Evolutionary conservation across 2,329 filamentous ascomycete genomes (phyloP).

Genomic region (Pseudogymnoascus sp.): DNA sequence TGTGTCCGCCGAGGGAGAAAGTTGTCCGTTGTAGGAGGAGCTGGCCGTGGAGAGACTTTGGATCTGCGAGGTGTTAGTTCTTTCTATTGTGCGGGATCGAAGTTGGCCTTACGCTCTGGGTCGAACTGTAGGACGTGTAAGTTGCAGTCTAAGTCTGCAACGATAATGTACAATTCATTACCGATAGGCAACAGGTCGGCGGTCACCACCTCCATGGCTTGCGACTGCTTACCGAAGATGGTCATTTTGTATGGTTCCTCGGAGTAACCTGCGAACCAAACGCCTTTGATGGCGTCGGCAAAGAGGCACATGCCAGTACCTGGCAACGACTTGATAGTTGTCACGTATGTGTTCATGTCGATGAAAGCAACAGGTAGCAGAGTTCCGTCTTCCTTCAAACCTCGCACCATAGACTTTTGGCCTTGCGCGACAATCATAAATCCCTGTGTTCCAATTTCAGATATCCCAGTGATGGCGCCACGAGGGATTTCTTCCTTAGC

Average conservation of each 20-base stretch:
- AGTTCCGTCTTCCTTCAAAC: slow-evolving; percentile 89
- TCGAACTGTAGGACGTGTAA: slow-evolving; percentile 89
- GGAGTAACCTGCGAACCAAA: slow-evolving; percentile 94
- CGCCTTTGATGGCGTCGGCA: slow-evolving; percentile 82
- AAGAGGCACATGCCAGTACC: slow-evolving; percentile 80
- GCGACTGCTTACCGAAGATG: slow-evolving; percentile 79
- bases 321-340: slow-evolving; percentile 72
- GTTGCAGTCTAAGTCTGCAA: slow-evolving; percentile 76
- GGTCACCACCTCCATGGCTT: slow-evolving; percentile 67
- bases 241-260: slow-evolving; percentile 96
- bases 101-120: slow-evolving; percentile 65
- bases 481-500: slow-evolving; percentile 86
- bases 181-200: slow-evolving; percentile 86
- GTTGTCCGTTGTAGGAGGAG: slow-evolving; percentile 79
- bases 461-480: slow-evolving; percentile 81
- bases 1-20: slow-evolving; percentile 76
- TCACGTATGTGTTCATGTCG: slow-evolving; percentile 93
- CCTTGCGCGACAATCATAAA: slow-evolving; percentile 87
- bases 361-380: slow-evolving; percentile 92
- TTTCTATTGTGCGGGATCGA: background rate
- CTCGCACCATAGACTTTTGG: slow-evolving; percentile 94
- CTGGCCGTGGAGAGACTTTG: slow-evolving; percentile 84
- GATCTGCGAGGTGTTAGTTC: slow-evolving; percentile 48
- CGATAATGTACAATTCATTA: slow-evolving; percentile 72
- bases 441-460: slow-evolving; percentile 76